Evolutionary conservation across 129 eudicot species (phyloP).

Genomic region (Flaveria brownii): DNA sequence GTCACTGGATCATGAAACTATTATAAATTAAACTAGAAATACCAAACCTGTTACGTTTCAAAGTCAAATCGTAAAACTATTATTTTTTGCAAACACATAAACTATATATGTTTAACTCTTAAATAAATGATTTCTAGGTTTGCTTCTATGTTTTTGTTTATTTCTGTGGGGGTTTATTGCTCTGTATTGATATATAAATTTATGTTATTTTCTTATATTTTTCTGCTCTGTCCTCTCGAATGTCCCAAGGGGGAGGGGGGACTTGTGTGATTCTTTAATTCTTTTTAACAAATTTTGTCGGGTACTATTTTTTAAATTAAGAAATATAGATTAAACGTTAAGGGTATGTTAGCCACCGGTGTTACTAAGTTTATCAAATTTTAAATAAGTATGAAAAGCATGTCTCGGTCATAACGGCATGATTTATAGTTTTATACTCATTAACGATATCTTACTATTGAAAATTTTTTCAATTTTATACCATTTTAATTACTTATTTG

Average conservation of each 20-base stretch:
- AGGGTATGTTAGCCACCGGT: neutral
- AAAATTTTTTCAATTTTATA: too few relatives aligned
- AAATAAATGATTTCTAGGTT: neutral
- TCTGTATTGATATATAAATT: neutral
- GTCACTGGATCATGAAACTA: too few relatives aligned
- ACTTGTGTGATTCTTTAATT: neutral
- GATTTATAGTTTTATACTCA: too few relatives aligned
- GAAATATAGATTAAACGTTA: neutral
- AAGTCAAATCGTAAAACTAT: too few relatives aligned
- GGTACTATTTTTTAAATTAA: neutral
- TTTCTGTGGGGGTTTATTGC: neutral
- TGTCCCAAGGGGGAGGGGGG: slow-evolving; percentile 7
- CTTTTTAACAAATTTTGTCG: neutral
- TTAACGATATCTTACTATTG: too few relatives aligned
- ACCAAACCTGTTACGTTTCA: too few relatives aligned
- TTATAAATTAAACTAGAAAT: too few relatives aligned
- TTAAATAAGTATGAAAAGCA: neutral
- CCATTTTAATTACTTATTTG: too few relatives aligned
- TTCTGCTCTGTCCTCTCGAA: neutral
- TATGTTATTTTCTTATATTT: neutral
- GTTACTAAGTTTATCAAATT: neutral
- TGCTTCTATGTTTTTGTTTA: neutral
- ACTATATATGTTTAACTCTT: too few relatives aligned
- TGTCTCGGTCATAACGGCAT: too few relatives aligned
- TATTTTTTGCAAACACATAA: too few relatives aligned